A percentile compares a stretch with the other conserved stretches of the same genome.
Evolutionary conservation across 1,284 basidiomycete genomes (phyloP).

Genomic region (Ustilago crameri): DNA sequence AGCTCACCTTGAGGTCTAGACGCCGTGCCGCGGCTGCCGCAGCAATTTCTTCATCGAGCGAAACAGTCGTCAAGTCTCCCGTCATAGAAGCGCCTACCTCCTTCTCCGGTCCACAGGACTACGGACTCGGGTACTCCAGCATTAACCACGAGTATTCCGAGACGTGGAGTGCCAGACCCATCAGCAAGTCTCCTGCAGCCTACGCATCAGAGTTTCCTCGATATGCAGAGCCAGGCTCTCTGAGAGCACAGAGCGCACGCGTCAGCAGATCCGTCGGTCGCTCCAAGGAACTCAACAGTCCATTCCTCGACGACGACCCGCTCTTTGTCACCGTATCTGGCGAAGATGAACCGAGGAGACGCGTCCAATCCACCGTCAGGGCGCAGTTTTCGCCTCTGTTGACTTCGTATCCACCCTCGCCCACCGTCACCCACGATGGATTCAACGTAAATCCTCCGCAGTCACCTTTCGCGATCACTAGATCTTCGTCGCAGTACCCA

Average conservation of each 20-base stretch:
- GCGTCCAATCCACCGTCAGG: conserved; percentile 27
- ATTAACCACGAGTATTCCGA: conserved; percentile 31
- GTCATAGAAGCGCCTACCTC: conserved; percentile 17
- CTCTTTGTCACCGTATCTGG: conserved; percentile 22
- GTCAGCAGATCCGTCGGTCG: conserved; percentile 3
- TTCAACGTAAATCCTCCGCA: conserved; percentile 6
- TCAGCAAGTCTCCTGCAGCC: conserved; percentile 2
- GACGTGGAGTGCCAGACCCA: conserved; percentile 15
- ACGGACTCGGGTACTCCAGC: conserved; percentile 44
- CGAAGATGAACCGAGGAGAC: conserved; percentile 2
- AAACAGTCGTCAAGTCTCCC: conserved; percentile 6
- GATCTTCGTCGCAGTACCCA: conserved; percentile 2
- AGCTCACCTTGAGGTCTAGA: conserved; percentile 23
- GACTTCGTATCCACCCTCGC: conserved; percentile 1
- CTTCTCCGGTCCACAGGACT: conserved; percentile 21
- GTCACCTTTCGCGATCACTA: conserved; percentile 26
- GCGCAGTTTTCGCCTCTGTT: conserved; percentile 9
- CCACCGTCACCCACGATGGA: neutral
- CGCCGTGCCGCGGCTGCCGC: conserved; percentile 5
- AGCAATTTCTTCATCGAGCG: conserved; percentile 4
- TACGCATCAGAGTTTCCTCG: conserved; percentile 21
- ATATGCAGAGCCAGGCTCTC: conserved; percentile 19
- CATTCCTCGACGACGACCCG: conserved; percentile 17
- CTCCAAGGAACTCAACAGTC: conserved; percentile 13
- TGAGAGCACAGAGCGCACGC: neutral